Evolutionary conservation across 768 basidiomycete species (phyloP).

Genomic region (Collybia sp.): DNA sequence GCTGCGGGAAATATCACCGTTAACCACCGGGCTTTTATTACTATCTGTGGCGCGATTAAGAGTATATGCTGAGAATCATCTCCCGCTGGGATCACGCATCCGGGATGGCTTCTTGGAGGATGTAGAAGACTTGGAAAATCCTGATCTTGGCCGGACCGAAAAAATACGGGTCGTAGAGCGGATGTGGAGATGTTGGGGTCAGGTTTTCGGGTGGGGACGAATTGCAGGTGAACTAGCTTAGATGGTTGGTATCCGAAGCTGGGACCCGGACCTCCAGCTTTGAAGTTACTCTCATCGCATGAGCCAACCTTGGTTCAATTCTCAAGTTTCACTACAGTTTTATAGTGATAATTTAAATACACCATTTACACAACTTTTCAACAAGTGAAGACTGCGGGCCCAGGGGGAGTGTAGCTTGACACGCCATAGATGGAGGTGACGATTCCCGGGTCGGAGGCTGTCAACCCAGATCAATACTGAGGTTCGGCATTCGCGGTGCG

Average conservation of each 20-base stretch:
- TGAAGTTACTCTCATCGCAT: no score
- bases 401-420: constrained; percentile 15
- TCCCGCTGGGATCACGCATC: constrained; percentile 58
- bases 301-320: no score
- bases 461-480: no score
- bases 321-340: no score
- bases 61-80: constrained; percentile 49
- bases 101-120: constrained; percentile 83
- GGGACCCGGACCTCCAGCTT: neutral
- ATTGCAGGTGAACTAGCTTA: constrained; percentile 11
- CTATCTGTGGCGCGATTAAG: constrained; percentile 68
- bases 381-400: constrained; percentile 25
- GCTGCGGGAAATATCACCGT: constrained; percentile 26
- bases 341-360: neutral
- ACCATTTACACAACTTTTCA: constrained; percentile 8
- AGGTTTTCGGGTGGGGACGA: constrained; percentile 55
- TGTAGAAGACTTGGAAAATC: constrained; percentile 76
- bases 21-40: constrained; percentile 70
- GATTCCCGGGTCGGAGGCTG: constrained; percentile 25
- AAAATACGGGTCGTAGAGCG: constrained; percentile 76
- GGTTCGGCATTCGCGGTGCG: neutral
- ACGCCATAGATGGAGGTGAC: constrained; percentile 23
- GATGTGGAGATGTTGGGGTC: constrained; percentile 89
- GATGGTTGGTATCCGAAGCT: neutral
- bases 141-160: constrained; percentile 58